Evolutionary conservation across 345 rosid species (phyloP).

Genomic region (Citrus hindsii): DNA sequence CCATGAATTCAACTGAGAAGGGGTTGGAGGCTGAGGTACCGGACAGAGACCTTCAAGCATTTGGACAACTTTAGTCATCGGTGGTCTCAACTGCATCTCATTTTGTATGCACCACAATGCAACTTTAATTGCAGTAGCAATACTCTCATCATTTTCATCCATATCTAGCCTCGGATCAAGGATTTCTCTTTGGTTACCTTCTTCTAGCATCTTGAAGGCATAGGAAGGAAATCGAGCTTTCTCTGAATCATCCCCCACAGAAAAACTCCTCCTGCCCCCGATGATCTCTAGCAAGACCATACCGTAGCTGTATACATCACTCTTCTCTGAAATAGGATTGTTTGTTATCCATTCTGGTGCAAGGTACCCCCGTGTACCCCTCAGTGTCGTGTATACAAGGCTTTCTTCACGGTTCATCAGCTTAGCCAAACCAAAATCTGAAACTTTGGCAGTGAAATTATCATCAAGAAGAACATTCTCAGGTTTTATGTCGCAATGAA

Average conservation of each 20-base stretch:
- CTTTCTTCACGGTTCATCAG: slow-evolving; percentile 49
- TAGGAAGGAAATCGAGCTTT: slow-evolving; percentile 40
- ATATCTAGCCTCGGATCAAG: slow-evolving; percentile 35
- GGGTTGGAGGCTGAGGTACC: slow-evolving; percentile 34
- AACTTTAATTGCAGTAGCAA: slow-evolving; percentile 34
- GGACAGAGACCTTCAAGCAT: slow-evolving; percentile 50
- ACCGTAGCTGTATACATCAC: slow-evolving; percentile 55
- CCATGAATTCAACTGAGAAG: slow-evolving; percentile 21
- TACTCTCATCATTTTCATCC: slow-evolving; percentile 21
- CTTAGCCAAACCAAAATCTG: slow-evolving; percentile 54
- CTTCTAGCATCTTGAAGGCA: slow-evolving; percentile 52
- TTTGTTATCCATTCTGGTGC: slow-evolving; percentile 66
- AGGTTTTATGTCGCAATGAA: slow-evolving; percentile 52
- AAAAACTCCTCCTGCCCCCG: slow-evolving; percentile 48
- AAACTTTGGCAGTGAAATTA: slow-evolving; percentile 40
- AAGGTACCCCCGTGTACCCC: slow-evolving; percentile 61
- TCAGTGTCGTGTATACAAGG: slow-evolving; percentile 38
- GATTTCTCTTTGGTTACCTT: slow-evolving; percentile 33
- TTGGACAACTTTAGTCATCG: slow-evolving; percentile 57
- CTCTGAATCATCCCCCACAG: slow-evolving; percentile 26
- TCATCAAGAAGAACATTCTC: slow-evolving; percentile 49
- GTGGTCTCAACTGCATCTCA: slow-evolving; percentile 45
- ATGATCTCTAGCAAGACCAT: slow-evolving; percentile 53
- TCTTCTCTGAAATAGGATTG: slow-evolving; percentile 50
- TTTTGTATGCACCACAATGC: slow-evolving; percentile 63